phyloP scores from a whole-genome alignment of 2,329 filamentous ascomycete genomes.

The Cryoendolithus antarcticus region DNA sequence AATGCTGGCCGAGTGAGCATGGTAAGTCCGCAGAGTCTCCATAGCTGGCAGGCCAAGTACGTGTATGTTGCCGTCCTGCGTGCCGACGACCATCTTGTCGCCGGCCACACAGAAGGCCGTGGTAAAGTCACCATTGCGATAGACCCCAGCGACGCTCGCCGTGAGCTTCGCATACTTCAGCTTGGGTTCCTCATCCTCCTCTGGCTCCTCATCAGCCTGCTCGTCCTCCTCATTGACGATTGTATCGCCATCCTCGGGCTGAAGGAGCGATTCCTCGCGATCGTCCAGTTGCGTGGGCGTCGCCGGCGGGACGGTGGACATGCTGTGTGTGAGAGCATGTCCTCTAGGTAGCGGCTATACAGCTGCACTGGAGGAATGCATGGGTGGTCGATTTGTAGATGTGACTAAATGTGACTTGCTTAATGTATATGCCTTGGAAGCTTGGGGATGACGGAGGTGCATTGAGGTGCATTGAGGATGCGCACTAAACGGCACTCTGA shows the following conservation, averaged over 20 bases:
- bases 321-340: too few relatives aligned
- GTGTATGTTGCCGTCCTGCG: constrained; percentile 94
- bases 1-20: constrained; percentile 83
- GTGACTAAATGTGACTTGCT: too few relatives aligned
- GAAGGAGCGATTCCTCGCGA: background rate
- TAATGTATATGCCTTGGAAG: too few relatives aligned
- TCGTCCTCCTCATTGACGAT: background rate
- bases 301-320: too few relatives aligned
- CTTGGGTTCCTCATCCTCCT: constrained; percentile 85
- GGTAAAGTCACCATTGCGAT: constrained; percentile 90
- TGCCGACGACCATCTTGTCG: constrained; percentile 96
- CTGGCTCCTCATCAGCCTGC: constrained; percentile 43
- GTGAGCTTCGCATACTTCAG: constrained; percentile 89
- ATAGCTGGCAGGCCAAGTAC: constrained; percentile 74
- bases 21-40: constrained; percentile 71
- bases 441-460: too few relatives aligned
- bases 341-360: too few relatives aligned
- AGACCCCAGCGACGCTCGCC: constrained; percentile 63
- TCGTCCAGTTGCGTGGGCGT: too few relatives aligned
- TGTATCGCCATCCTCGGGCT: constrained; percentile 3
- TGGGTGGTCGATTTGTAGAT: too few relatives aligned
- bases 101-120: constrained; percentile 82
- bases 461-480: too few relatives aligned
- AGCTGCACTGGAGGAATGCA: too few relatives aligned
- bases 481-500: too few relatives aligned